Percentiles rank a stretch among this genome's conserved stretches.
These are phyloP conservation scores for Ashbya aceris DNA, from an alignment of 1,139 yeast species.

Conservation along the genomic window DNA sequence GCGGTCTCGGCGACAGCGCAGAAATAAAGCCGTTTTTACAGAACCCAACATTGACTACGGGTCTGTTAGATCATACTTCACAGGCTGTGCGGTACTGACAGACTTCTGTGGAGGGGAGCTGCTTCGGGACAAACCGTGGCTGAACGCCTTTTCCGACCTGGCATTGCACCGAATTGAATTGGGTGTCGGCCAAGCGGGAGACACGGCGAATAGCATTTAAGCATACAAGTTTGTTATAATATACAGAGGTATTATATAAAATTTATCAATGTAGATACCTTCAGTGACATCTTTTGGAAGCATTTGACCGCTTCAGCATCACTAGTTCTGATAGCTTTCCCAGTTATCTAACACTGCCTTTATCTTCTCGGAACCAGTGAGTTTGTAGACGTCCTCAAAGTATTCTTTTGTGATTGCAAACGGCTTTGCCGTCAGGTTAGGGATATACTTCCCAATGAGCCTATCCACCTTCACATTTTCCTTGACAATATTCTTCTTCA, in stretches of 20 bases:
- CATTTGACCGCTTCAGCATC: neutral
- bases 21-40: constrained; percentile 20
- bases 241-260: neutral
- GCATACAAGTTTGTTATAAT: constrained; percentile 3
- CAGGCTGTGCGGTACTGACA: constrained; percentile 15
- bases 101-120: constrained; percentile 20
- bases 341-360: constrained; percentile 87
- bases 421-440: constrained; percentile 97
- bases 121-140: constrained; percentile 33
- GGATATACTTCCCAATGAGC: constrained; percentile 90
- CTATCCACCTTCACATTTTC: constrained; percentile 92
- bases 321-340: constrained; percentile 54
- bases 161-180: constrained; percentile 34
- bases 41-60: constrained; percentile 36
- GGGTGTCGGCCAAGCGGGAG: too few species aligned
- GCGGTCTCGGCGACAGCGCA: constrained; percentile 29
- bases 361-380: constrained; percentile 87
- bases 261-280: neutral
- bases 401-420: constrained; percentile 92
- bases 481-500: constrained; percentile 90
- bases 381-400: constrained; percentile 87
- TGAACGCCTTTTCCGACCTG: constrained; percentile 46
- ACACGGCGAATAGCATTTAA: too few species aligned
- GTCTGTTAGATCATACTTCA: constrained; percentile 32
- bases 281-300: neutral